phyloP scores from a whole-genome alignment of 2,329 filamentous ascomycete species.

The Fusarium cicatricum region DNA sequence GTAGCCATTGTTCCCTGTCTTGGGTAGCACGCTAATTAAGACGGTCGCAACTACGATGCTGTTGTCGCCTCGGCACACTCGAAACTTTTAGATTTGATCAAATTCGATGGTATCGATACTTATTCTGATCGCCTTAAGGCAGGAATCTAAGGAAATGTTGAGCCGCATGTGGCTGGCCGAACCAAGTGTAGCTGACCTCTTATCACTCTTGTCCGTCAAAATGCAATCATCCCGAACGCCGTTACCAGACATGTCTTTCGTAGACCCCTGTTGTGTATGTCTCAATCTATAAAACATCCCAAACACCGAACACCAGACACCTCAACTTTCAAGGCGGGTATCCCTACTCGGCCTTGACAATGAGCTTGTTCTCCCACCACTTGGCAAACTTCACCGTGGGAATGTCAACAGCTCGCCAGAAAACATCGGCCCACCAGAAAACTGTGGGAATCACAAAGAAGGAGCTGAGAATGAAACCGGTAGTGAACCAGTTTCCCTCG shows the following conservation, averaged over 20 bases:
- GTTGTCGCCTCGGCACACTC: no score
- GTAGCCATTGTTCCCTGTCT: no score
- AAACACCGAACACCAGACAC: conserved; percentile 13
- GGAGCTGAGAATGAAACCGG: conserved; percentile 57
- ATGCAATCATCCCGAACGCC: conserved; percentile 31
- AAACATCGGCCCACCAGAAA: conserved; percentile 64
- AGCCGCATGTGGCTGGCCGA: neutral
- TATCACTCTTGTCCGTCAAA: conserved; percentile 14
- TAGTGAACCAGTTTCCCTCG: conserved; percentile 55
- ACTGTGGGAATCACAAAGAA: conserved; percentile 59
- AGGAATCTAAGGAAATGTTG: neutral
- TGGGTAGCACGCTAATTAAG: no score
- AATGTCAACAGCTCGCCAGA: conserved; percentile 63
- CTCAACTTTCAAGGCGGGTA: neutral
- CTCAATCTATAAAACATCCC: conserved; percentile 2
- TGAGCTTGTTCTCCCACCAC: conserved; percentile 60
- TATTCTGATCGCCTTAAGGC: neutral
- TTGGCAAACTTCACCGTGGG: conserved; percentile 64
- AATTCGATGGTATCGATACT: conserved; percentile 1
- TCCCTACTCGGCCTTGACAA: conserved; percentile 42
- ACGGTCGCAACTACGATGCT: no score
- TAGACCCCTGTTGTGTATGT: conserved; percentile 3
- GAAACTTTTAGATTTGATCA: no score
- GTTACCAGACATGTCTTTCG: neutral
- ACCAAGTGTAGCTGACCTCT: neutral